Base-by-base conservation (phyloP, 371 early-diverging fungal species). In the Parasitella parasitica region DNA sequence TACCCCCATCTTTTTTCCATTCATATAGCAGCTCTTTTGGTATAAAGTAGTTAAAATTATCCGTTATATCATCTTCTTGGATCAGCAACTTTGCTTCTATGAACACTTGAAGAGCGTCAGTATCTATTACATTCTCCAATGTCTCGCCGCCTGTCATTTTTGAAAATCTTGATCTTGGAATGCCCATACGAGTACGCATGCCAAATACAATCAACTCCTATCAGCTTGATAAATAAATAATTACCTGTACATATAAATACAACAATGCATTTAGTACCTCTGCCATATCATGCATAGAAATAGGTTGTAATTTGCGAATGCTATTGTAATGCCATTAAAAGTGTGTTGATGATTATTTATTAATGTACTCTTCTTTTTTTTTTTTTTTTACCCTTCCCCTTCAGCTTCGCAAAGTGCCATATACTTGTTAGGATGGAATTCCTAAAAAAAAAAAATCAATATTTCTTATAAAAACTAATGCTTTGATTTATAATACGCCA, bases 171-270 rank as follows among this genome's bases (percentile, higher is more conserved):
- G 60, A 54, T 24, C 80, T 67, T 13, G 76, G 71, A 15, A 89
- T 59, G 1, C 89, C 89, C 66, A 75, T 82, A 15, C 71, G 81
- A 15, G 86, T 91, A 3, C 93, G 82, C 68, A 92, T 69, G 0
- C 93, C 90, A 58, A 91, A 82, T 26, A 91, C 81, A 4, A 91
- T 68, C 6, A 86, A 59, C 67, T 91, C 93, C 73, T 86, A 68
- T 35, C 32, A 32, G 32, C 8, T 18, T 18, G 20, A 2, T 41
- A n/a, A 4, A 6, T 41, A 32, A n/a, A n/a, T n/a, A n/a, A n/a
- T n/a, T n/a, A n/a, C n/a, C n/a, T n/a, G n/a, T n/a, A n/a, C n/a
- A n/a, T n/a, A n/a, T n/a, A n/a, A n/a, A n/a, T n/a, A n/a, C n/a
- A n/a, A n/a, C n/a, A n/a, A n/a, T n/a, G n/a, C 39, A 41, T n/a